A percentile compares a stretch with the other conserved stretches of the same genome.
phyloP scores from a whole-genome alignment of 768 basidiomycete species.

The Galerina sulciceps region DNA sequence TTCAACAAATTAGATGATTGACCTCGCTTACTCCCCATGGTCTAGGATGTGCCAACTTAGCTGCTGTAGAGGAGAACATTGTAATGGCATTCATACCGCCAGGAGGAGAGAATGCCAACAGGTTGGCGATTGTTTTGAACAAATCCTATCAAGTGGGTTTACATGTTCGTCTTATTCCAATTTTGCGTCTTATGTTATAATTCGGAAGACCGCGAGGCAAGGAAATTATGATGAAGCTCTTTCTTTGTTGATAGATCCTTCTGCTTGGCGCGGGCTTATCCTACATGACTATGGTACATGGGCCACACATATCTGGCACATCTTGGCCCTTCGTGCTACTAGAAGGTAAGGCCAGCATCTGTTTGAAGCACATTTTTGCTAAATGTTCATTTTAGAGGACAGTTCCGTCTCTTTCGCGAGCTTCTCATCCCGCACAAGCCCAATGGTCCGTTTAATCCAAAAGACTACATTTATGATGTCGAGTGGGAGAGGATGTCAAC shows the following conservation, averaged over 20 bases:
- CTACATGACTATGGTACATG: conserved; percentile 71
- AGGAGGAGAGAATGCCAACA: conserved; percentile 63
- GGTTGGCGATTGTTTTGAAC: conserved; percentile 64
- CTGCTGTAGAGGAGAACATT: conserved; percentile 69
- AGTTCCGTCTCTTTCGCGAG: conserved; percentile 67
- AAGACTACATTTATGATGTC: conserved; percentile 59
- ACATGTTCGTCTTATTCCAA: neutral
- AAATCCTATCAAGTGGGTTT: conserved; percentile 64
- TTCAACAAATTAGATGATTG: neutral
- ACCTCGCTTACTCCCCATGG: conserved; percentile 5
- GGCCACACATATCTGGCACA: conserved; percentile 80
- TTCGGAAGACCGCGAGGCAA: conserved; percentile 63
- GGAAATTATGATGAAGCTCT: conserved; percentile 69
- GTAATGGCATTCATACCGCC: conserved; percentile 67
- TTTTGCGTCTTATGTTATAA: conserved; percentile 9
- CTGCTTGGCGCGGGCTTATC: conserved; percentile 70
- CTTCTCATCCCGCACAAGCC: conserved; percentile 66
- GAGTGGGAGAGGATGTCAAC: conserved; percentile 41
- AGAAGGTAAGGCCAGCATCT: conserved; percentile 54
- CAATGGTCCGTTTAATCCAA: conserved; percentile 52
- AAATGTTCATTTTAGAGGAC: conserved; percentile 49
- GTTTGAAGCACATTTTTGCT: neutral
- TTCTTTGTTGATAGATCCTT: conserved; percentile 64
- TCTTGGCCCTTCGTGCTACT: conserved; percentile 67
- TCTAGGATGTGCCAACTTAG: conserved; percentile 69